Percentiles rank a stretch among this genome's conserved stretches.
Evolutionary conservation across 306 rosid species (phyloP).

Genomic region (Cucurbita maxima): DNA sequence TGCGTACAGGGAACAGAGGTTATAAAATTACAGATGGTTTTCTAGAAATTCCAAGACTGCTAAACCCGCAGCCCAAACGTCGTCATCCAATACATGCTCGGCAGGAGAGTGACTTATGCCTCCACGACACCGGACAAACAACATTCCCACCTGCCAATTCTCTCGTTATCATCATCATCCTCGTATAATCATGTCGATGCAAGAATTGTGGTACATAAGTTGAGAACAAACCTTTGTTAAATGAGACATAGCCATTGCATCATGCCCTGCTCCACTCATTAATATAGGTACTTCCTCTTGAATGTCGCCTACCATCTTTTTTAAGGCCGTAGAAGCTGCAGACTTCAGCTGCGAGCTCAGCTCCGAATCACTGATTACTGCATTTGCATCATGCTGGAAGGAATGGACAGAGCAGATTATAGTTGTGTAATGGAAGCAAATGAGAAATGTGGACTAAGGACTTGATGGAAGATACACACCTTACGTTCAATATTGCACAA

Average conservation of each 20-base stretch:
- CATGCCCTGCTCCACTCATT: slow-evolving; percentile 97
- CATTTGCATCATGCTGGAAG: slow-evolving; percentile 81
- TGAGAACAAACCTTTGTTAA: slow-evolving; percentile 54
- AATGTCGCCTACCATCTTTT: slow-evolving; percentile 55
- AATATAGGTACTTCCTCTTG: slow-evolving; percentile 54
- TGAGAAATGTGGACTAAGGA: background rate
- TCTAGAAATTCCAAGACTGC: slow-evolving; percentile 59
- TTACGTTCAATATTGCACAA: slow-evolving; percentile 68
- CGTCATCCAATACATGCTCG: slow-evolving; percentile 67
- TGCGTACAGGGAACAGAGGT: background rate
- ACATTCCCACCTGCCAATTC: slow-evolving; percentile 66
- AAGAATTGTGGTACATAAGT: background rate
- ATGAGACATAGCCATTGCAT: slow-evolving; percentile 90
- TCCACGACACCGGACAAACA: slow-evolving; percentile 85
- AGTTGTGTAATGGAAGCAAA: background rate
- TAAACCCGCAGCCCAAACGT: slow-evolving; percentile 72
- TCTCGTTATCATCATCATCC: background rate
- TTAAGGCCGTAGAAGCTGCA: slow-evolving; percentile 52
- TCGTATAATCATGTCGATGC: slow-evolving; percentile 5
- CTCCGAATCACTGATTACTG: slow-evolving; percentile 65
- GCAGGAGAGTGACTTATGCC: slow-evolving; percentile 88
- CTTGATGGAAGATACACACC: slow-evolving; percentile 27
- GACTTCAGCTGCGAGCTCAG: slow-evolving; percentile 60
- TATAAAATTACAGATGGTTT: slow-evolving; percentile 14
- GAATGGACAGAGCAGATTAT: background rate